Evolutionary conservation across 129 eudicot genomes (phyloP), one percentile per base, ranked within the genome.

Genomic region (Helianthus tuberosus): DNA sequence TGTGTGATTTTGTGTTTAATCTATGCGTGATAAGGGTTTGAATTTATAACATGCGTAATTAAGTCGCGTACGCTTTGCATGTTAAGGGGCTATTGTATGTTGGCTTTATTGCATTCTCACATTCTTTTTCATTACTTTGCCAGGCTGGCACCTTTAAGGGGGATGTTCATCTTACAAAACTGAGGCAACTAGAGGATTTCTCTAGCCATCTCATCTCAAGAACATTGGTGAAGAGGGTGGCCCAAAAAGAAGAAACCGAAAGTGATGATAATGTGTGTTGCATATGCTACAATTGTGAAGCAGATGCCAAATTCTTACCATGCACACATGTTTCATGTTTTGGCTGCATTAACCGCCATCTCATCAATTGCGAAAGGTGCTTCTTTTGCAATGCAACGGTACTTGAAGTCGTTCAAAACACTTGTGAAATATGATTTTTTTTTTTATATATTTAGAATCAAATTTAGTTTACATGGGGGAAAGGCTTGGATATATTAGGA

Each of bases 311-410:
- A 35, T 90, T 94, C 72, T 69, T 87, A 58, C 97, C 97, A 3
- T 91, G 97, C 64, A 80, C 92, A 38, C 98, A 94, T 54, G 68
- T 72, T 14, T 94, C 97, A 15, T 94, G 98, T 84, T 91, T 74
- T 16, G 95, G 97, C 47, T 94, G 98, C 91, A 86, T 94, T 54
- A 86, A 96, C 15, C 85, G 97, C 51, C 98, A 94, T 82, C 93
- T 94, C 53, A 89, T 90, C 13, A 90, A 94, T 72, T 86, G 98
- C 80, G 88, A 86, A 70, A 90, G 97, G 81, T 94, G 98, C 85
- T 94, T 94, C 93, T 94, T 94, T 65, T 94, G 98, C 95, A 94
- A 94, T 62, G 84, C 93, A 17, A 78, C 83, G 0, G 97, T 94
- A 0, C 68, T 67, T 11, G 84, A 85, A 73, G 93, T 94, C 49